Evolutionary conservation across 306 rosid species (phyloP).

Genomic region (Medicago ruthenica): DNA sequence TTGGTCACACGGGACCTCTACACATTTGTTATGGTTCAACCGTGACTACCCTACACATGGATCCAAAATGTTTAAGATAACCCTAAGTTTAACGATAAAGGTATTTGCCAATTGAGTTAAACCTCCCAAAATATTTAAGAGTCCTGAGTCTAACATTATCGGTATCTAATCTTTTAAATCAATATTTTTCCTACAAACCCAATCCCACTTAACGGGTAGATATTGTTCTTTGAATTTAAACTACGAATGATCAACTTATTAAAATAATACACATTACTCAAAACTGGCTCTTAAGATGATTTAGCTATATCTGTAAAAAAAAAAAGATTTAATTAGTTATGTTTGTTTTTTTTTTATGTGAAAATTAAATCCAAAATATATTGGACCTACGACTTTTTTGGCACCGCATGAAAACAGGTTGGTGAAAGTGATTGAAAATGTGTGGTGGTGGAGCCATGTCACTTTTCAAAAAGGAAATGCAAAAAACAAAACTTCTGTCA

Average conservation of each 20-base stretch:
- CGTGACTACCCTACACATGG: too few species aligned
- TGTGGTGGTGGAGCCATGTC: slow-evolving; percentile 42
- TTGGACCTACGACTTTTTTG: slow-evolving; percentile 36
- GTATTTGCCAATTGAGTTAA: too few species aligned
- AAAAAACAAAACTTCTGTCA: slow-evolving; percentile 51
- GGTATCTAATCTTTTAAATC: too few species aligned
- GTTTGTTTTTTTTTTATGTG: too few species aligned
- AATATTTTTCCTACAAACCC: not conserved
- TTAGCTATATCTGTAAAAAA: not conserved
- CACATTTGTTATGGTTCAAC: too few species aligned
- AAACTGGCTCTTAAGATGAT: not conserved
- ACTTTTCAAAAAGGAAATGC: slow-evolving; percentile 34
- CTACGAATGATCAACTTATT: not conserved
- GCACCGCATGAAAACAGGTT: slow-evolving; percentile 35
- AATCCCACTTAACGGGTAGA: not conserved
- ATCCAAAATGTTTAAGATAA: too few species aligned
- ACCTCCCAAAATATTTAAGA: too few species aligned
- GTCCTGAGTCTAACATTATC: too few species aligned
- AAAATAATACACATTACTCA: not conserved
- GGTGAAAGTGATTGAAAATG: slow-evolving; percentile 30
- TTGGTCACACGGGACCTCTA: too few species aligned
- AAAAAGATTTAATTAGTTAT: too few species aligned
- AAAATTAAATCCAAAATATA: not conserved
- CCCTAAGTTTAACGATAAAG: too few species aligned
- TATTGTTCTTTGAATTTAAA: not conserved